Base-by-base conservation (phyloP, 768 basidiomycete species). In the Hebeloma cylindrosporum region DNA sequence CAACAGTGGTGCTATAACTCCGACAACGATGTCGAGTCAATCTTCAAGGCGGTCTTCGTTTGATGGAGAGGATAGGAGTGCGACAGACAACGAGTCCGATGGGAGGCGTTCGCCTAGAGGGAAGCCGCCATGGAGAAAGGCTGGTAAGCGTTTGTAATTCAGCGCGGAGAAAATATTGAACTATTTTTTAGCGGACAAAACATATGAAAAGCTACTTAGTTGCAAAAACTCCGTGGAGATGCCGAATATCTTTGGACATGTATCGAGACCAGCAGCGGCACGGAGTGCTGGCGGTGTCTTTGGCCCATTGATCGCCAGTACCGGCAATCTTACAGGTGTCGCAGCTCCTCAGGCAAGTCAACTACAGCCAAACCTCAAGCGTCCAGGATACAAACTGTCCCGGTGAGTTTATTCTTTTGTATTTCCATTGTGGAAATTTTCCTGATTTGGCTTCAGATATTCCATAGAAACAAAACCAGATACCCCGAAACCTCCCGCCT, bases 271-370 rank as follows among this genome's bases (percentile, higher is more conserved):
- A 65, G 20, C 66, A 5, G 64, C 71, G 34, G 71, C 75, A 10
- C 66, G 73, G 47, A 80, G 66, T 51, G 72, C 71, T 16, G 84
- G 71, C 0, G 83, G 84, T 4, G 84, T 84, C 2, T 74, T 85
- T 47, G 87, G 84, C 0, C 75, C 85, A 3, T 73, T 92, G 26
- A 80, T 93, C 16, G 78, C 83, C 5, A 80, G 81, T 45, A 81
- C 86, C 0, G 82, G 79, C 2, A 79, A 81, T 36, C 64, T 91
- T 6, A 67, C 75, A 1, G 86, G 84, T 13, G 75, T 75, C 2
- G 78, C 80, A 5, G 75, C 82, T 0, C 85, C 85, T 0, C 51
- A 56, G 7, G 64, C 71, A 32, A 75, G 64, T 54, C 38, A 67
- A 67, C 20, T 71, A 72, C 54, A 80, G 5, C 85, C 87, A 1